phyloP scores from a whole-genome alignment of 768 basidiomycete genomes.

The Trametopsis cervina region DNA sequence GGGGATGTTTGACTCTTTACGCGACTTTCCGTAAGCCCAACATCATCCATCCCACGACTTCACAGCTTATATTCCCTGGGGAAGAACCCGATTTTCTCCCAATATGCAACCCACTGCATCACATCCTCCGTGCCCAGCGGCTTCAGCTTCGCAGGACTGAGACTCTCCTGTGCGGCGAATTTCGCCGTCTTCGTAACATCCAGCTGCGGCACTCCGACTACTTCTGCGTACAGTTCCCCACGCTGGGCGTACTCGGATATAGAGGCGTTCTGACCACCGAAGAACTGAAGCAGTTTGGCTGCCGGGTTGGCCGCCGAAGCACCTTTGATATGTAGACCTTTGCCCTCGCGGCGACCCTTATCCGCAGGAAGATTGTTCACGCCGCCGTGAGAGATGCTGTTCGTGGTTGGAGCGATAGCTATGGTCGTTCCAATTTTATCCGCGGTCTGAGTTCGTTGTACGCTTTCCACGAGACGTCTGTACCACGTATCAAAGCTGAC shows the following conservation, averaged over 20 bases:
- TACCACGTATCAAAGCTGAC: slow-evolving; percentile 24
- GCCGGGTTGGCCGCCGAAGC: slow-evolving; percentile 17
- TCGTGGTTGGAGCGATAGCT: too few relatives aligned
- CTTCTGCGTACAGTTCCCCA: slow-evolving; percentile 3
- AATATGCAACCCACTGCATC: slow-evolving; percentile 9
- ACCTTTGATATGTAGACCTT: too few relatives aligned
- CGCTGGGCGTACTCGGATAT: not conserved
- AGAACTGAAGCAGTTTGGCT: slow-evolving; percentile 18
- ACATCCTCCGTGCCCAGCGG: not conserved
- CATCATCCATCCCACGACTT: too few relatives aligned
- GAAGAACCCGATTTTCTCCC: slow-evolving; percentile 2
- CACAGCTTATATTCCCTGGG: too few relatives aligned
- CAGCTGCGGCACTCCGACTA: slow-evolving; percentile 12
- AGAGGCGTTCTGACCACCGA: not conserved
- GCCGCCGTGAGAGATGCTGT: too few relatives aligned
- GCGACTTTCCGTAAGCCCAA: too few relatives aligned
- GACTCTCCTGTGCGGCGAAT: slow-evolving; percentile 2
- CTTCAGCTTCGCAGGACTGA: slow-evolving; percentile 1
- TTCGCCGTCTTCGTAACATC: slow-evolving; percentile 12
- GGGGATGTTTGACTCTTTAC: too few relatives aligned
- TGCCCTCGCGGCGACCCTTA: slow-evolving; percentile 1
- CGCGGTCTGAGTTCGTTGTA: not conserved
- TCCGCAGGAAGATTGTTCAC: not conserved
- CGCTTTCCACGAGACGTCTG: slow-evolving; percentile 9
- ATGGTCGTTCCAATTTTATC: not conserved